These are phyloP conservation scores for Ustilaginoidea virens DNA, from an alignment of 2,329 filamentous ascomycete species.

Conservation along the genomic window DNA sequence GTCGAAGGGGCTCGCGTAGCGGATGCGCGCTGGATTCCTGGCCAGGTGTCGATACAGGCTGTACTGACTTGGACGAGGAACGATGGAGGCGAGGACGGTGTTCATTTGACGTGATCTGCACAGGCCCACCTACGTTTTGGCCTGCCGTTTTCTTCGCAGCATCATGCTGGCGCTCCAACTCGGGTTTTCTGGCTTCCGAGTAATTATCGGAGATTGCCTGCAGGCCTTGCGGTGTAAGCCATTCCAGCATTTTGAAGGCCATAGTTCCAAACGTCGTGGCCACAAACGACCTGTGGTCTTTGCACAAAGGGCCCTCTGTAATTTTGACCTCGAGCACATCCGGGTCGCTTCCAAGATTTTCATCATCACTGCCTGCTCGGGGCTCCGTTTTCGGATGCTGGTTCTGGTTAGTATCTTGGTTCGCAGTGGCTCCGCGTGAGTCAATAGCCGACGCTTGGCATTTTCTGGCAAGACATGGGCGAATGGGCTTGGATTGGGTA, in stretches of 20 bases:
- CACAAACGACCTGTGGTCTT: slow-evolving; percentile 44
- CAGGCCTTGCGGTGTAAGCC: slow-evolving; percentile 46
- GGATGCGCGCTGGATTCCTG: slow-evolving; percentile 1
- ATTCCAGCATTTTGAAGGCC: slow-evolving; percentile 55
- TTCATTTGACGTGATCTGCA: neutral
- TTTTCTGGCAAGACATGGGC: neutral
- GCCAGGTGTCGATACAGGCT: neutral
- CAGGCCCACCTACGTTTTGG: neutral
- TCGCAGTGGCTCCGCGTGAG: slow-evolving; percentile 1
- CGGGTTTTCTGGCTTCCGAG: slow-evolving; percentile 6
- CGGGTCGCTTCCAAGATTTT: neutral
- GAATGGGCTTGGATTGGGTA: slow-evolving; percentile 1
- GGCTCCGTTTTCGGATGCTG: neutral
- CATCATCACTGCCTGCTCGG: neutral
- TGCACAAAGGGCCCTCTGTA: slow-evolving; percentile 30
- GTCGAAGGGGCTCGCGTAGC: neutral
- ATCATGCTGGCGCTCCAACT: slow-evolving; percentile 4
- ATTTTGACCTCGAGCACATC: slow-evolving; percentile 19
- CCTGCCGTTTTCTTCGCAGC: neutral
- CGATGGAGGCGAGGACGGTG: neutral
- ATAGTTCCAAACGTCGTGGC: slow-evolving; percentile 50
- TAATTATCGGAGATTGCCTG: slow-evolving; percentile 29
- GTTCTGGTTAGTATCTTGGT: neutral
- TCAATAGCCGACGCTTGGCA: neutral
- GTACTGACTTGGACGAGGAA: slow-evolving; percentile 3